Conservation (phyloP, 306 rosid genomes). For the Begonia fuchsioides region DNA sequence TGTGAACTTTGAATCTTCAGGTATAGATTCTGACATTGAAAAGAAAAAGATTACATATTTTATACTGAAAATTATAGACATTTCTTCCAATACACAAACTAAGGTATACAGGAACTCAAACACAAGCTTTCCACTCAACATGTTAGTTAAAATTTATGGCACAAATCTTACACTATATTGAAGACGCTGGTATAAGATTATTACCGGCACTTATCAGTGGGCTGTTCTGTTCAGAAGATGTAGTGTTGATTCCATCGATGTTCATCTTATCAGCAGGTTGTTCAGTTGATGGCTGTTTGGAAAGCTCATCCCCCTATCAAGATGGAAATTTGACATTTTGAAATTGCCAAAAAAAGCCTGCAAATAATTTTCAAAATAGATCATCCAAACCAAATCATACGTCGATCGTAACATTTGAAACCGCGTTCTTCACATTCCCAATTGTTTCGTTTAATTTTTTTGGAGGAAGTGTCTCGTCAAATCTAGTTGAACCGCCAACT, state of each 20-base stretch:
- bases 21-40: slow-evolving; percentile 27
- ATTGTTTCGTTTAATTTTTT: too few relatives aligned
- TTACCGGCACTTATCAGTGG: slow-evolving; percentile 17
- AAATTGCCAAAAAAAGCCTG: background rate
- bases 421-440: background rate
- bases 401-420: background rate
- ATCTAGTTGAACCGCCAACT: slow-evolving; percentile 15
- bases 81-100: too few relatives aligned
- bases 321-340: background rate
- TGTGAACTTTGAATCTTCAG: slow-evolving; percentile 18
- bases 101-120: too few relatives aligned
- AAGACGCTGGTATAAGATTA: too few relatives aligned
- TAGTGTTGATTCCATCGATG: slow-evolving; percentile 6
- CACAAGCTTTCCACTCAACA: too few relatives aligned
- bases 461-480: too few relatives aligned
- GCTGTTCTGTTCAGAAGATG: slow-evolving; percentile 21
- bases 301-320: slow-evolving; percentile 32
- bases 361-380: background rate
- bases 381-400: too few relatives aligned
- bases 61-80: too few relatives aligned
- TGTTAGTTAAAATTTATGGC: too few relatives aligned
- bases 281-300: slow-evolving; percentile 20
- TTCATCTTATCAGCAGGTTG: slow-evolving; percentile 17
- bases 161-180: too few relatives aligned
- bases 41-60: too few relatives aligned